Conservation (phyloP, 2,329 filamentous ascomycete species). For the Penicillium sp. region DNA sequence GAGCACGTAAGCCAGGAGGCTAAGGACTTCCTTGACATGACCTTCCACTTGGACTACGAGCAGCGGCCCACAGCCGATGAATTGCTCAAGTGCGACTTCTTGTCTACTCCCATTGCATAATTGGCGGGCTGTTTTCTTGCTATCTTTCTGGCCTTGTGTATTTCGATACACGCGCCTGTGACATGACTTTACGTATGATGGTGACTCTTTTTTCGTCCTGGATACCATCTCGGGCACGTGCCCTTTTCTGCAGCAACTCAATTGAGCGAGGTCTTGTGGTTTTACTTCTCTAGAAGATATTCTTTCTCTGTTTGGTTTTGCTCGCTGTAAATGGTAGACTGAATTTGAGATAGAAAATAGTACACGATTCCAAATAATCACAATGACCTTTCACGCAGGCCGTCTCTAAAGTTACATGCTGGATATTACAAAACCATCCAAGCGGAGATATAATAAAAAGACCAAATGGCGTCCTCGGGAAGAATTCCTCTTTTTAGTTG, state of each 20-base stretch:
- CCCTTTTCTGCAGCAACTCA: conserved; percentile 1
- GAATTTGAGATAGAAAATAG: conserved; percentile 21
- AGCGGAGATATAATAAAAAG: conserved; percentile 11
- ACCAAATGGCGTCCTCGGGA: background rate
- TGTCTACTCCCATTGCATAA: conserved; percentile 67
- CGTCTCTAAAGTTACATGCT: conserved; percentile 31
- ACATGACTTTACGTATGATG: conserved; percentile 19
- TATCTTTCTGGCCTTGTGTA: background rate
- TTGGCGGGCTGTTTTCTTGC: background rate
- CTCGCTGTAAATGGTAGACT: conserved; percentile 15
- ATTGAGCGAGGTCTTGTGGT: background rate
- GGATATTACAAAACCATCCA: conserved; percentile 15
- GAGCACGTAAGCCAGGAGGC: conserved; percentile 84
- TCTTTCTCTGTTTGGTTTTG: background rate
- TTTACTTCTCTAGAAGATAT: background rate
- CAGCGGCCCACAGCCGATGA: conserved; percentile 90
- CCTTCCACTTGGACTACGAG: conserved; percentile 95
- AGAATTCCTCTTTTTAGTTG: conserved; percentile 39
- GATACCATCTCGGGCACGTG: background rate
- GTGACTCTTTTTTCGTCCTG: background rate
- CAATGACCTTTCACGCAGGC: conserved; percentile 25
- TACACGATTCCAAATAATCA: conserved; percentile 25
- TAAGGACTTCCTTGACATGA: conserved; percentile 77
- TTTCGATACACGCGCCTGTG: conserved; percentile 10
- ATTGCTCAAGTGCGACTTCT: conserved; percentile 78